Evolutionary conservation across 164 flowering plant genomes (phyloP).

Genomic region (Saururus chinensis): DNA sequence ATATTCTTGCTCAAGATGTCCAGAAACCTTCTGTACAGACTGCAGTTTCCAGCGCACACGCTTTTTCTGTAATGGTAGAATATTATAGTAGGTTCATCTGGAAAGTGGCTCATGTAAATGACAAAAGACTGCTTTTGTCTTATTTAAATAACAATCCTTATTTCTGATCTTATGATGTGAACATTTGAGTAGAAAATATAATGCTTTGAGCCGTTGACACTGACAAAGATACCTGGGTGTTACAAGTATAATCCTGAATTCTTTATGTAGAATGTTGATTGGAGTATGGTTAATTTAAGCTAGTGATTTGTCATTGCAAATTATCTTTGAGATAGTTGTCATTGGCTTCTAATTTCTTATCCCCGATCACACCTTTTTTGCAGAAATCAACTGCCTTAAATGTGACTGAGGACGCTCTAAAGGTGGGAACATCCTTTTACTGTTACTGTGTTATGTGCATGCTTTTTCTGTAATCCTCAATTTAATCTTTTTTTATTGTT

Average conservation of each 20-base stretch:
- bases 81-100: too few species aligned
- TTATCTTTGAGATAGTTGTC: not conserved
- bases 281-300: not conserved
- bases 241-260: too few species aligned
- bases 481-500: not conserved
- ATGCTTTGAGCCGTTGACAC: not conserved
- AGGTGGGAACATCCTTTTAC: slow-evolving; percentile 35
- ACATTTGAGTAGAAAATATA: too few species aligned
- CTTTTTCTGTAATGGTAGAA: too few species aligned
- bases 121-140: not conserved
- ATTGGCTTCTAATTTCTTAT: slow-evolving; percentile 1
- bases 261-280: too few species aligned
- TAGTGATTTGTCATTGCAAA: too few species aligned
- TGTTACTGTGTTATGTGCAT: not conserved
- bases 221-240: not conserved
- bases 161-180: too few species aligned
- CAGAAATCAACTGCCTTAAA: slow-evolving; percentile 85
- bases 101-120: not conserved
- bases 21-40: not conserved
- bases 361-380: slow-evolving; percentile 10
- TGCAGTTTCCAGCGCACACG: not conserved
- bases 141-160: too few species aligned
- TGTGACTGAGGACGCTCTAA: slow-evolving; percentile 59
- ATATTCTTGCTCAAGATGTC: not conserved
- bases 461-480: not conserved